phyloP scores from a whole-genome alignment of 1,284 basidiomycete genomes.

The Ganoderma meredithae region DNA sequence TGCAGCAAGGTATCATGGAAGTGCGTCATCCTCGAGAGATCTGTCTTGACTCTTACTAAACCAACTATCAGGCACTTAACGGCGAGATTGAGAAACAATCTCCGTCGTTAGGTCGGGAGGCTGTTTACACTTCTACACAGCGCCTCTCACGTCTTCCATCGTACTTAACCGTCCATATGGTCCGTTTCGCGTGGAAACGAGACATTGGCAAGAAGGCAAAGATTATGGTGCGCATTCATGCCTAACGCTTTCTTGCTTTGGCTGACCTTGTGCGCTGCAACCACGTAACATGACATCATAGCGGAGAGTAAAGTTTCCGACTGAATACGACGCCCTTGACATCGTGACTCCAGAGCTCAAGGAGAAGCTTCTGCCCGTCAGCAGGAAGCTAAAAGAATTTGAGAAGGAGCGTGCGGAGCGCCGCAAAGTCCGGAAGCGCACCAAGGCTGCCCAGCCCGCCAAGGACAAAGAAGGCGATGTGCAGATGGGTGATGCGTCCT shows the following conservation, averaged over 20 bases:
- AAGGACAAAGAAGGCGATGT: constrained; percentile 46
- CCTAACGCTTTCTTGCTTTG: neutral
- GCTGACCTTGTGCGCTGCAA: neutral
- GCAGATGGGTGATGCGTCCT: constrained; percentile 48
- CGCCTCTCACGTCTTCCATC: constrained; percentile 86
- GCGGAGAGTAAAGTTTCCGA: constrained; percentile 95
- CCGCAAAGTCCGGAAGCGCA: constrained; percentile 81
- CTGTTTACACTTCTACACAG: constrained; percentile 83
- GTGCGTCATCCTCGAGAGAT: constrained; percentile 52
- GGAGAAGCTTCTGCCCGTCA: constrained; percentile 74
- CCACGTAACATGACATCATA: constrained; percentile 37
- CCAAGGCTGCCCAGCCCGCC: constrained; percentile 55
- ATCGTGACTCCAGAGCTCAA: constrained; percentile 85
- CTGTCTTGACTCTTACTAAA: constrained; percentile 6
- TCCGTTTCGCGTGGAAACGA: constrained; percentile 93
- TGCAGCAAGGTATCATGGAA: constrained; percentile 87
- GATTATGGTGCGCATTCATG: constrained; percentile 71
- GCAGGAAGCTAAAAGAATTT: constrained; percentile 77
- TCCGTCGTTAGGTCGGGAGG: constrained; percentile 80
- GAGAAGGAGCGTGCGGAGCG: constrained; percentile 89
- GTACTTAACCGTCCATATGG: constrained; percentile 92
- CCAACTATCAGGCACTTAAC: constrained; percentile 70
- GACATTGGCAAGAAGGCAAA: constrained; percentile 94
- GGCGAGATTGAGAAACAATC: constrained; percentile 90
- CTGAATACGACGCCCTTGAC: constrained; percentile 88